Conservation (phyloP, 1,284 basidiomycete genomes). For the Rhodotorula sp. region DNA sequence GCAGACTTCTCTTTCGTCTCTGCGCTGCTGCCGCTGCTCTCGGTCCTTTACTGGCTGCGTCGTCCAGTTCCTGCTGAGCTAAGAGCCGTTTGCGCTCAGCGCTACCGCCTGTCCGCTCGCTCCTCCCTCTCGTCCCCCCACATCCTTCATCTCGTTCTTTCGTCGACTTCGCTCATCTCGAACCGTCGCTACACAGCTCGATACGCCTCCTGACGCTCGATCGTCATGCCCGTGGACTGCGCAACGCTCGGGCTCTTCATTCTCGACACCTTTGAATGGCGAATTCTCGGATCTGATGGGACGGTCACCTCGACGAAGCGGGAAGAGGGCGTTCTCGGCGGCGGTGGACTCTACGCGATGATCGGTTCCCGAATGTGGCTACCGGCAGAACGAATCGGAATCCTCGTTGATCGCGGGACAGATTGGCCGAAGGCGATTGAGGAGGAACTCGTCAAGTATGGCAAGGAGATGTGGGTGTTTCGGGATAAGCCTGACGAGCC, state of each 20-base stretch:
- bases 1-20: not conserved
- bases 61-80: no score
- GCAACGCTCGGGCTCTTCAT: slow-evolving; percentile 37
- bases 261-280: slow-evolving; percentile 38
- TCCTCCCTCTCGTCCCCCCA: not conserved
- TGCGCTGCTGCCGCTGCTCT: no score
- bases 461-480: slow-evolving; percentile 73
- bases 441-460: slow-evolving; percentile 62
- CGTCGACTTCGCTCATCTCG: no score
- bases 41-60: no score
- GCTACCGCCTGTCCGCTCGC: no score
- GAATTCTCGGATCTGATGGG: not conserved
- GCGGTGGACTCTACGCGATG: slow-evolving; percentile 67
- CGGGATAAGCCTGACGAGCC: slow-evolving; percentile 59
- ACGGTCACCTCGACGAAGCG: slow-evolving; percentile 51
- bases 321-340: slow-evolving; percentile 62
- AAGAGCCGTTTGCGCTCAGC: no score
- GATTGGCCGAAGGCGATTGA: slow-evolving; percentile 71
- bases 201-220: no score
- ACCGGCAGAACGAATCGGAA: slow-evolving; percentile 62
- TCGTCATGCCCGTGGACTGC: slow-evolving; percentile 5
- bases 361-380: slow-evolving; percentile 81
- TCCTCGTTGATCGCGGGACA: slow-evolving; percentile 77
- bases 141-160: no score
- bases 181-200: not conserved